phyloP scores from a whole-genome alignment of 2,329 filamentous ascomycete species.

The Aspergillus ochraceoroseus region DNA sequence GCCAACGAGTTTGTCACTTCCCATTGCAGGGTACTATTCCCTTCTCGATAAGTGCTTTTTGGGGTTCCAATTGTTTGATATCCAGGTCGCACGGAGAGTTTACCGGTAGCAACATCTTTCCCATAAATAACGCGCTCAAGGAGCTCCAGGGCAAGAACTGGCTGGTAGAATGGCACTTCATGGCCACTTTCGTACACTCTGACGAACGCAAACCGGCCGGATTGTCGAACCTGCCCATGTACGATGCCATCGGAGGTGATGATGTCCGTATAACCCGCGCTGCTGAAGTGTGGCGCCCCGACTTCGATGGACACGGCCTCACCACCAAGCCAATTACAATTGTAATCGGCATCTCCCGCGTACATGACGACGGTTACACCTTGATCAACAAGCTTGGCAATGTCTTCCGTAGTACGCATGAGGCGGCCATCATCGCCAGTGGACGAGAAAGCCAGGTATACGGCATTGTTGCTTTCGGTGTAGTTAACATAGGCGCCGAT shows the following conservation, averaged over 20 bases:
- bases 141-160: conserved; percentile 6
- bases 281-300: not conserved
- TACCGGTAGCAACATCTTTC: not conserved
- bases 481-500: conserved; percentile 8
- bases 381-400: conserved; percentile 6
- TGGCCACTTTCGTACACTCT: conserved; percentile 11
- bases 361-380: conserved; percentile 9
- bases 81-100: not conserved
- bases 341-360: conserved; percentile 9
- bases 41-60: not conserved
- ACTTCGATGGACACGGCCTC: conserved; percentile 7
- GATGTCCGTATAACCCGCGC: conserved; percentile 9
- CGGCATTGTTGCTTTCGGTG: conserved; percentile 11
- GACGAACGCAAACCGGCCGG: conserved; percentile 6
- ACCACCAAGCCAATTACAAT: conserved; percentile 12
- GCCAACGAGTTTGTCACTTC: not conserved
- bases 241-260: conserved; percentile 5
- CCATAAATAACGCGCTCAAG: conserved; percentile 4
- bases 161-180: conserved; percentile 11
- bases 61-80: not conserved
- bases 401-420: conserved; percentile 3
- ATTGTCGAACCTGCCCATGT: conserved; percentile 10
- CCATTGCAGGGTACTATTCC: not conserved
- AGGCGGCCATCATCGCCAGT: conserved; percentile 10
- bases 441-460: conserved; percentile 5